These are phyloP conservation scores for Syncephalis plumigaleata DNA, from an alignment of 371 early-diverging fungal species.

Conservation along the genomic window DNA sequence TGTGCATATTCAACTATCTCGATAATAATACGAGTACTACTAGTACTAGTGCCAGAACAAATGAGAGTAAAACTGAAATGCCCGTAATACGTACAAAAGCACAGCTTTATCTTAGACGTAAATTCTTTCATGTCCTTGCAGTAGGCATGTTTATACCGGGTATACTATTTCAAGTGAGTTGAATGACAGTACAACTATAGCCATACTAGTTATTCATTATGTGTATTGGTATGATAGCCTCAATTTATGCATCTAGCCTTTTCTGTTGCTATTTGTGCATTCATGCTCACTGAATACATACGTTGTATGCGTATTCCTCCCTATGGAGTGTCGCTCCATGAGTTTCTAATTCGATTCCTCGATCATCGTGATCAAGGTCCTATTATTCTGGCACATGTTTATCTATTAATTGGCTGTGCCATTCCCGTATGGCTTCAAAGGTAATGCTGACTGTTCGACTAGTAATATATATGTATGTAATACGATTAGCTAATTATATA, in stretches of 20 bases:
- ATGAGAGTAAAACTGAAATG: no score
- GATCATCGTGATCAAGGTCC: conserved; percentile 67
- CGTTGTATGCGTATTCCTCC: conserved; percentile 61
- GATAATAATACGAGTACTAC: no score
- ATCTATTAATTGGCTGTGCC: conserved; percentile 79
- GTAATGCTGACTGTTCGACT: background rate
- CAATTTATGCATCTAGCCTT: conserved; percentile 65
- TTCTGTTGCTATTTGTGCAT: conserved; percentile 45
- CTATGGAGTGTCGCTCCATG: conserved; percentile 39
- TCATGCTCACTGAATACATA: conserved; percentile 63
- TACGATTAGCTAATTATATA: no score
- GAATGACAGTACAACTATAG: background rate
- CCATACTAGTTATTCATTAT: background rate
- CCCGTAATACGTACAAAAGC: background rate
- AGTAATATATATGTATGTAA: no score
- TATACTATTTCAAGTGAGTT: conserved; percentile 45
- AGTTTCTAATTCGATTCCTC: conserved; percentile 56
- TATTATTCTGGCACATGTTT: conserved; percentile 75
- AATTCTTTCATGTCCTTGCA: conserved; percentile 72
- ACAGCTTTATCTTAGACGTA: conserved; percentile 38
- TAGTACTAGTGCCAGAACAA: no score
- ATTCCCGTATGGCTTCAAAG: conserved; percentile 68
- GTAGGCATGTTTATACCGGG: conserved; percentile 77
- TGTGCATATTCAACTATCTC: no score
- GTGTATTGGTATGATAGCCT: conserved; percentile 18